These are phyloP conservation scores for Linnemannia elongata DNA, from an alignment of 192 early-diverging fungal species.

Conservation along the genomic window DNA sequence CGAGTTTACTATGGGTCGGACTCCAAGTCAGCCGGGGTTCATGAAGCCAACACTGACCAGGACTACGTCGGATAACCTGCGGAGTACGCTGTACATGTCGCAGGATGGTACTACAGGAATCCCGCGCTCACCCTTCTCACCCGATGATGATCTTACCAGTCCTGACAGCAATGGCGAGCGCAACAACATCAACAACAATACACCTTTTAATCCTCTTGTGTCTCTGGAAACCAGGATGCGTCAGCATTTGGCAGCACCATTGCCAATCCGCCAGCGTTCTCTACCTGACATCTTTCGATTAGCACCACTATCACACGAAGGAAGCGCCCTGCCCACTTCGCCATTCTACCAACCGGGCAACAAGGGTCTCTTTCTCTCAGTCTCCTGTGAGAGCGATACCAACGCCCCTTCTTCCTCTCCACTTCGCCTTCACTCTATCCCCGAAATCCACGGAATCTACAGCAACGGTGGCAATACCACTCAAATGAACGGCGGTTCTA, in stretches of 20 bases:
- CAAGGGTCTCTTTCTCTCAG: slow-evolving; percentile 54
- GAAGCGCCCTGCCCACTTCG: slow-evolving; percentile 30
- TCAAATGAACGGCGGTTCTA: background rate
- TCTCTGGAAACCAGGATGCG: slow-evolving; percentile 14
- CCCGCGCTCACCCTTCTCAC: slow-evolving; percentile 24
- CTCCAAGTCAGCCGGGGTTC: slow-evolving; percentile 23
- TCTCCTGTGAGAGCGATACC: slow-evolving; percentile 47
- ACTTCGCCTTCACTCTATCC: slow-evolving; percentile 58
- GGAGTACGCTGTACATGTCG: slow-evolving; percentile 2
- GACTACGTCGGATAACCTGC: slow-evolving; percentile 1
- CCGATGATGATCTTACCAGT: slow-evolving; percentile 16
- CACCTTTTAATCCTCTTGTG: background rate
- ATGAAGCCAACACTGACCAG: slow-evolving; percentile 18
- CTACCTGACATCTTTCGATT: slow-evolving; percentile 59
- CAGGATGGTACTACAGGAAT: background rate
- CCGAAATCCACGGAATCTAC: slow-evolving; percentile 46
- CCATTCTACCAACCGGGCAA: slow-evolving; percentile 51
- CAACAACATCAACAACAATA: background rate
- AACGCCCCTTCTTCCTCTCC: slow-evolving; percentile 49
- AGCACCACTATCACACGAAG: slow-evolving; percentile 20
- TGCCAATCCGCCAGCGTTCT: slow-evolving; percentile 59
- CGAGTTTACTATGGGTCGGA: slow-evolving; percentile 42
- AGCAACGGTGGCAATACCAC: background rate
- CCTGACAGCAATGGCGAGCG: background rate
- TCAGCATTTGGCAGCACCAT: slow-evolving; percentile 56